A percentile compares a stretch with the other conserved stretches of the same genome.
phyloP scores from a whole-genome alignment of 768 basidiomycete genomes.

The Porphyrellus cyaneotinctus region DNA sequence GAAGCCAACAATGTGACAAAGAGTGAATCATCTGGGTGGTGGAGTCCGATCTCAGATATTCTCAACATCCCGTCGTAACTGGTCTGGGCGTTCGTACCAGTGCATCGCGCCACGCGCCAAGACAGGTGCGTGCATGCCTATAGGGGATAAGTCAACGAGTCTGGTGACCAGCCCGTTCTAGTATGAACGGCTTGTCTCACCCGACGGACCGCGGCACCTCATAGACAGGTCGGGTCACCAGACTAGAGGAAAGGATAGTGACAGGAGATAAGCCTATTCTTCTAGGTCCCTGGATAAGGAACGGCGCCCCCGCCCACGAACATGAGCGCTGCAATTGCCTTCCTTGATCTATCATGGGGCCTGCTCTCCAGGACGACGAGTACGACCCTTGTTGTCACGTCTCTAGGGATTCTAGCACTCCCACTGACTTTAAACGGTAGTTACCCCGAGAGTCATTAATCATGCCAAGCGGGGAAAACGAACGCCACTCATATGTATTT shows the following conservation, averaged over 20 bases:
- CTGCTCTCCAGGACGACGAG: too few relatives aligned
- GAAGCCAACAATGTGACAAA: not conserved
- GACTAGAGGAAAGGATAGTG: not conserved
- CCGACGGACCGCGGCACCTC: too few relatives aligned
- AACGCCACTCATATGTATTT: not conserved
- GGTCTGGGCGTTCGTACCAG: not conserved
- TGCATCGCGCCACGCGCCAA: not conserved
- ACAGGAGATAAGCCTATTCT: too few relatives aligned
- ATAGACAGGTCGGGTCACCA: too few relatives aligned
- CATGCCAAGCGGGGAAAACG: not conserved
- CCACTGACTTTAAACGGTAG: constrained; percentile 5
- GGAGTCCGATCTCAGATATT: not conserved
- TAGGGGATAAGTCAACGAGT: constrained; percentile 2
- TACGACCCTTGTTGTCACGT: not conserved
- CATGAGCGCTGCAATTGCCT: not conserved
- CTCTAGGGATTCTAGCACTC: not conserved
- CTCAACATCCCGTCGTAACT: too few relatives aligned
- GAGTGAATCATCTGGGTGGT: not conserved
- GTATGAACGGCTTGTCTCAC: too few relatives aligned
- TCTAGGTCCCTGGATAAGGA: not conserved
- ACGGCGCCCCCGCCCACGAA: not conserved
- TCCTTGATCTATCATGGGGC: too few relatives aligned
- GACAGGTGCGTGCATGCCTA: not conserved
- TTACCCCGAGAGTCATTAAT: not conserved
- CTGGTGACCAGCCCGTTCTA: too few relatives aligned